These are phyloP conservation scores for Tetrapisispora pingtungensis DNA, from an alignment of 805 yeast species.

Conservation along the genomic window DNA sequence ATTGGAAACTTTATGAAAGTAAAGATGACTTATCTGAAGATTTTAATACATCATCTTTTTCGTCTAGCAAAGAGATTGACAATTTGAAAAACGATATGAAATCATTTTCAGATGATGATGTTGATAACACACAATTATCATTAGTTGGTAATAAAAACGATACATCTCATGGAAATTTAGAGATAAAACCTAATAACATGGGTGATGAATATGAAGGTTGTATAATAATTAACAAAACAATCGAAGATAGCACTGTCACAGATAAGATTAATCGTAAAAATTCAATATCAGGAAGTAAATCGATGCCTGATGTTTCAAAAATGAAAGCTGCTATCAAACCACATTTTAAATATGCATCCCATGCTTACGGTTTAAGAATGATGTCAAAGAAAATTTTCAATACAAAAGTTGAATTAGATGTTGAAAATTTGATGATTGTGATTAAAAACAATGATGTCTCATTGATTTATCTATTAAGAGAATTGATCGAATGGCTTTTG, in stretches of 20 bases:
- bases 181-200: not conserved
- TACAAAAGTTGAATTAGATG: conserved; percentile 62
- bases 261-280: not conserved
- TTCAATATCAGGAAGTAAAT: not conserved
- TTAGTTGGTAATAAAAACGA: not conserved
- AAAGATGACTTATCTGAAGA: not conserved
- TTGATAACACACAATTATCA: not conserved
- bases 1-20: conserved; percentile 1
- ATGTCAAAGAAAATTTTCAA: conserved; percentile 60
- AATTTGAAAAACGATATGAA: too few species aligned
- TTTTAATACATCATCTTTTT: not conserved
- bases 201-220: conserved; percentile 2
- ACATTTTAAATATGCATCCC: conserved; percentile 67
- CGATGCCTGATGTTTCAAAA: conserved; percentile 3
- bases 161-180: not conserved
- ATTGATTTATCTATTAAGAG: conserved; percentile 63
- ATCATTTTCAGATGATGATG: not conserved
- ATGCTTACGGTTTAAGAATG: conserved; percentile 72
- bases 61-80: not conserved
- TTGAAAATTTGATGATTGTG: conserved; percentile 64
- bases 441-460: conserved; percentile 87
- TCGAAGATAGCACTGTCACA: not conserved
- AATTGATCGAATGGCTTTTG: conserved; percentile 69
- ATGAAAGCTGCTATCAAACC: conserved; percentile 19
- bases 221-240: conserved; percentile 1